Evolutionary conservation across 176 grass and related monocot species (phyloP), one percentile per base, ranked within the genome.

Genomic region (Metroxylon sagu): DNA sequence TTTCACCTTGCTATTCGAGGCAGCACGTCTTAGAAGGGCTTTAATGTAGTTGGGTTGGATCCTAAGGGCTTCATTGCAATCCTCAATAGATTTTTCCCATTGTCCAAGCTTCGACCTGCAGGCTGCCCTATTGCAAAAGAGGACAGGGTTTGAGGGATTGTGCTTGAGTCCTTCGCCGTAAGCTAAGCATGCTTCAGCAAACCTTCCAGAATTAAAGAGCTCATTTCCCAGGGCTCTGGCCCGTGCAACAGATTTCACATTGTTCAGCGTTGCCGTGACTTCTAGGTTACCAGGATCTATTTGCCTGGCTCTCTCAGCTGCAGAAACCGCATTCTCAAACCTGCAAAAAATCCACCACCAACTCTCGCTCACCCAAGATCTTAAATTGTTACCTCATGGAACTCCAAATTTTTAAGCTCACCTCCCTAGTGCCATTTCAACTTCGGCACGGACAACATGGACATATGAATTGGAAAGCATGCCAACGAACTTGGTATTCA

Each of bases 101-200:
- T 98, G 93, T 39, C 67, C 73, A 49, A 98, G 70, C 59, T 98
- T 98, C 48, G 81, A 92, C 48, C 73, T 70, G 71, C 93, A 98
- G 69, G 93, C 93, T 29, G 93, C 93, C 75, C 93, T 87, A 28
- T 98, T 98, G 64, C 93, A 88, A 59, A 88, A 91, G 23, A 98
- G 79, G 23, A 98, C 93, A 75, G 85, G 74, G 64, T 92, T 98
- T 25, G 71, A 73, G 57, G 88, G 76, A 61, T 98, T 75, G 31
- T 89, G 64, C 57, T 76, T 98, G 23, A 98, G 77, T 16, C 93
- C 93, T 69, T 98, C 93, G 3, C 81, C 84, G 76, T 98, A 98
- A 69, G 93, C 84, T 67, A 83, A 28, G 67, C 67, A 83, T 68
- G 93, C 93, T 65, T 98, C 87, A 66, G 64, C 49, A 74, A 83